These are phyloP conservation scores for Paramecium caudatum DNA, from an alignment of 73 alveolate species.

Conservation along the genomic window DNA sequence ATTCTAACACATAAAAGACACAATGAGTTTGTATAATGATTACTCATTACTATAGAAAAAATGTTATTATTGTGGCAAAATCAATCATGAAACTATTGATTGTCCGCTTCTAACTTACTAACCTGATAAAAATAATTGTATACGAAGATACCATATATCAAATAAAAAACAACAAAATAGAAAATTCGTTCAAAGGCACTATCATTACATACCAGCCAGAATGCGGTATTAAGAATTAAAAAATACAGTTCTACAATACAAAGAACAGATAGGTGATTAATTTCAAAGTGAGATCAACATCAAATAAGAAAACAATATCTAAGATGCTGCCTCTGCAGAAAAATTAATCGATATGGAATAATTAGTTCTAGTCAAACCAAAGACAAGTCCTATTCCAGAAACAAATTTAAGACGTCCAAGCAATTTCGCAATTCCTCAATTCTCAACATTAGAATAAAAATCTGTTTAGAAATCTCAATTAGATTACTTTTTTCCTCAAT, in stretches of 20 bases:
- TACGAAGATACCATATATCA: not conserved
- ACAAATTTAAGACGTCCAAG: too few relatives aligned
- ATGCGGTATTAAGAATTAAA: not conserved
- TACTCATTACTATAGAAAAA: not conserved
- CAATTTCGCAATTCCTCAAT: too few relatives aligned
- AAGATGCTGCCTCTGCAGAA: too few relatives aligned
- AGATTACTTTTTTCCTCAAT: too few relatives aligned
- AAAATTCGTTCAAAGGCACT: not conserved
- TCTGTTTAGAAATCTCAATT: too few relatives aligned
- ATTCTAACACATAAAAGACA: constrained; percentile 1
- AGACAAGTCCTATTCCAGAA: too few relatives aligned
- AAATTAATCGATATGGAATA: too few relatives aligned
- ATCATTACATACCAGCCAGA: constrained; percentile 3
- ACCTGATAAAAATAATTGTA: constrained; percentile 8
- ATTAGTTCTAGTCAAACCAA: too few relatives aligned
- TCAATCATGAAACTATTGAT: not conserved
- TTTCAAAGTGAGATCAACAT: too few relatives aligned
- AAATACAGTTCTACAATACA: not conserved
- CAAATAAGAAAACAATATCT: too few relatives aligned
- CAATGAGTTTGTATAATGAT: not conserved
- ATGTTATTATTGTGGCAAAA: not conserved
- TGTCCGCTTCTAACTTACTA: constrained; percentile 21
- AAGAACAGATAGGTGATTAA: too few relatives aligned
- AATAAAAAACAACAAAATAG: not conserved
- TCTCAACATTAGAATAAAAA: too few relatives aligned